These are phyloP conservation scores for Saraca asoca DNA, from an alignment of 331 rosid genomes.

Conservation along the genomic window DNA sequence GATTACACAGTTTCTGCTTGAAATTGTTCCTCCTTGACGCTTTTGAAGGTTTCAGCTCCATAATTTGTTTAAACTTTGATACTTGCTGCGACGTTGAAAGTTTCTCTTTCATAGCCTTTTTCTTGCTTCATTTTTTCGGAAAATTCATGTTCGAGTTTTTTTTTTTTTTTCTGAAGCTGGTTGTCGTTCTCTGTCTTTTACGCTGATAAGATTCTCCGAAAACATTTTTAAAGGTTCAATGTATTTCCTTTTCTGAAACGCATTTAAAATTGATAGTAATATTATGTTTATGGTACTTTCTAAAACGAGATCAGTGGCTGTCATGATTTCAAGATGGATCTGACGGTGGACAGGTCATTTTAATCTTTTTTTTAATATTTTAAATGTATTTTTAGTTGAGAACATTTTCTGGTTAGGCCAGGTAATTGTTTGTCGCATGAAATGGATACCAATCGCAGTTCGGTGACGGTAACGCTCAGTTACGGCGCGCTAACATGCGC, in stretches of 20 bases:
- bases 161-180: neutral
- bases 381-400: conserved; percentile 15
- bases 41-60: neutral
- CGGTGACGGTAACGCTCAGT: conserved; percentile 47
- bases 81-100: neutral
- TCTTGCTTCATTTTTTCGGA: conserved; percentile 1
- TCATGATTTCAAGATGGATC: conserved; percentile 43
- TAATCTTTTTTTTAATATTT: neutral
- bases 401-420: conserved; percentile 42
- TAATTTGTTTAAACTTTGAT: neutral
- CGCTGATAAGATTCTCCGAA: neutral
- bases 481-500: conserved; percentile 63
- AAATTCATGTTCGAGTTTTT: conserved; percentile 23
- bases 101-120: neutral
- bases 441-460: conserved; percentile 57
- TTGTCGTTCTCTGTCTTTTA: conserved; percentile 18
- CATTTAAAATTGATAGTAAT: neutral
- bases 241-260: neutral
- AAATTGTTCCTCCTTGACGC: neutral
- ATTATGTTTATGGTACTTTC: conserved; percentile 26
- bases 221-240: neutral
- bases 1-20: conserved; percentile 1
- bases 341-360: conserved; percentile 33
- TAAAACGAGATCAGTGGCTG: conserved; percentile 35
- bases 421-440: conserved; percentile 37